Conservation (phyloP, 169 alveolate genomes). For the Babesia caballi region DNA sequence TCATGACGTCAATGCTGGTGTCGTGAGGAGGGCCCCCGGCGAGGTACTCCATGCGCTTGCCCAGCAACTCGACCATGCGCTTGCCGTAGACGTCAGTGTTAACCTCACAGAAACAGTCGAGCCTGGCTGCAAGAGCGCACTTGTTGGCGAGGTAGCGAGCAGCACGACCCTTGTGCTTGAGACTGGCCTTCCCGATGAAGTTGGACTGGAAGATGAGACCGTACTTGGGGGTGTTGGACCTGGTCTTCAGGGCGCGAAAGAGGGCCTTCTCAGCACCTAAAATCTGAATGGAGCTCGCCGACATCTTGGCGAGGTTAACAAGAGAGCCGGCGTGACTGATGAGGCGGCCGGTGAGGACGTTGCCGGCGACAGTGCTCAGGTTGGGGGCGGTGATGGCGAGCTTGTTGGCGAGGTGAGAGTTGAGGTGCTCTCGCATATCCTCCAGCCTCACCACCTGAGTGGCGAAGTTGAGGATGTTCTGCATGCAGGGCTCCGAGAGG, state of each 20-base stretch:
- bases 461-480: constrained; percentile 87
- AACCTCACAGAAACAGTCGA: constrained; percentile 87
- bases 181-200: constrained; percentile 94
- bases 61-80: constrained; percentile 89
- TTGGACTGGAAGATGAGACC: constrained; percentile 96
- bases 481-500: constrained; percentile 87
- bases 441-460: constrained; percentile 86
- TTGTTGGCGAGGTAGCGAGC: constrained; percentile 97
- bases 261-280: constrained; percentile 97
- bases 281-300: constrained; percentile 95
- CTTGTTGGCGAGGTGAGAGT: constrained; percentile 86
- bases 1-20: constrained; percentile 86
- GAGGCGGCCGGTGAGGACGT: constrained; percentile 92
- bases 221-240: constrained; percentile 98
- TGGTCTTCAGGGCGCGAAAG: constrained; percentile 95
- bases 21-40: constrained; percentile 83
- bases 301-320: constrained; percentile 91
- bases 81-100: constrained; percentile 88
- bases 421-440: constrained; percentile 85
- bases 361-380: constrained; percentile 93
- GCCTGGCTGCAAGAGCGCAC: constrained; percentile 97
- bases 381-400: constrained; percentile 97
- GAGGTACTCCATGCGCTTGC: constrained; percentile 91
- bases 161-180: constrained; percentile 92
- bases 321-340: constrained; percentile 97